Evolutionary conservation across 257 asterid genomes (phyloP).

Genomic region (Thymus quinquecostatus): DNA sequence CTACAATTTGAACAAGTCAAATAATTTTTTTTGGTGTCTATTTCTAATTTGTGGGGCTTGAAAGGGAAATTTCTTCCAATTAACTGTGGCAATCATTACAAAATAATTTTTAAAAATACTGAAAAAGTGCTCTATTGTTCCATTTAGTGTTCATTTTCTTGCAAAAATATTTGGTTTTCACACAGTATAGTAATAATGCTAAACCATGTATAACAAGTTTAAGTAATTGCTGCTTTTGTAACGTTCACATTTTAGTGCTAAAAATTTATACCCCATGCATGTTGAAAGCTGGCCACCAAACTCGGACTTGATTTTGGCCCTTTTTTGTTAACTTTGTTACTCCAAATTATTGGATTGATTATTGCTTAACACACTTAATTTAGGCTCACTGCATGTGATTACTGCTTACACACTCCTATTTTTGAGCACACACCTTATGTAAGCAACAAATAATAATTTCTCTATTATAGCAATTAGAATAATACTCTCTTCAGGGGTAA

Average conservation of each 20-base stretch:
- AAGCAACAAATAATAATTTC: no score
- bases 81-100: background rate
- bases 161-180: background rate
- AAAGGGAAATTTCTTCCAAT: no score
- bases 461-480: no score
- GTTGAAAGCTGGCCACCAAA: slow-evolving; percentile 35
- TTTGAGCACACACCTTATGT: no score
- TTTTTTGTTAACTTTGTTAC: slow-evolving; percentile 7
- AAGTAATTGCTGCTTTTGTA: slow-evolving; percentile 39
- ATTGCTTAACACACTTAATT: background rate
- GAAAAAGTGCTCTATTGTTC: no score
- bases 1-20: background rate
- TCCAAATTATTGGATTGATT: slow-evolving; percentile 5
- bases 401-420: no score
- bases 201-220: background rate
- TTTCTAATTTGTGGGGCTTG: slow-evolving; percentile 21
- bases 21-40: background rate
- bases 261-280: background rate
- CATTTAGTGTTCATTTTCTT: no score
- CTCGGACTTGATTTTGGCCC: slow-evolving; percentile 14
- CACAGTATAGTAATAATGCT: background rate
- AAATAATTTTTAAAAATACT: no score
- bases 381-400: no score
- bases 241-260: slow-evolving; percentile 17
- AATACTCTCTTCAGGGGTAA: no score